A percentile compares a stretch with the other conserved stretches of the same genome.
Evolutionary conservation across 2,329 filamentous ascomycete genomes (phyloP).

Genomic region (Aquanectria penicillioides): DNA sequence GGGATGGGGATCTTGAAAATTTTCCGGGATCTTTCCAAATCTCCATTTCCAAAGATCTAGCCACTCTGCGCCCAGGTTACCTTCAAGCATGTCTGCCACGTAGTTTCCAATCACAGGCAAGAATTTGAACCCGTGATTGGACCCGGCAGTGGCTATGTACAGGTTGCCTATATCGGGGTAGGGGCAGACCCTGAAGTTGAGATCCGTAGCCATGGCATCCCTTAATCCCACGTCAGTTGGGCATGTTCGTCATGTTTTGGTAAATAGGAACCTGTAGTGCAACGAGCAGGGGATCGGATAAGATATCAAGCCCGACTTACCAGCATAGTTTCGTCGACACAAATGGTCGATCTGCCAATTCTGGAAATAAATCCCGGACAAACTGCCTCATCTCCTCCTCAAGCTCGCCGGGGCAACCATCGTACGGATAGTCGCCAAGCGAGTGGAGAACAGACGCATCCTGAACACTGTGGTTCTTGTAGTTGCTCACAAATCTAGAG

Average conservation of each 20-base stretch:
- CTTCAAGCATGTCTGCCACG: constrained; percentile 44
- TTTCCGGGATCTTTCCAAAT: constrained; percentile 27
- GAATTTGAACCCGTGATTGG: constrained; percentile 65
- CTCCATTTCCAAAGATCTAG: constrained; percentile 50
- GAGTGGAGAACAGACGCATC: constrained; percentile 33
- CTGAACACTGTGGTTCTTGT: constrained; percentile 45
- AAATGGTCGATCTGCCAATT: constrained; percentile 57
- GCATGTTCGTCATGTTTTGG: no score
- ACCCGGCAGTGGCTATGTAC: constrained; percentile 62
- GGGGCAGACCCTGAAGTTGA: constrained; percentile 41
- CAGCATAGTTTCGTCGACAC: constrained; percentile 51
- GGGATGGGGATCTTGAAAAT: constrained; percentile 36
- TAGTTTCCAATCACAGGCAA: constrained; percentile 63
- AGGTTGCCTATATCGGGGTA: constrained; percentile 44
- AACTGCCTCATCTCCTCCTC: constrained; percentile 62
- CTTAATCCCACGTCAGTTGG: constrained; percentile 23
- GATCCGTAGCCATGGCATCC: constrained; percentile 44
- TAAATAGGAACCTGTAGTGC: not conserved
- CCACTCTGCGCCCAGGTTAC: constrained; percentile 52
- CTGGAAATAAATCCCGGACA: constrained; percentile 48
- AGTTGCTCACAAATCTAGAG: constrained; percentile 62
- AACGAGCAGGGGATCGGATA: no score
- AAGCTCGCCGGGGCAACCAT: constrained; percentile 58
- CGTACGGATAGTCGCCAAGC: constrained; percentile 33
- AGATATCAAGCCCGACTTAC: constrained; percentile 50